phyloP scores from a whole-genome alignment of 495 filamentous ascomycete species.

The Talaromyces borbonicus region DNA sequence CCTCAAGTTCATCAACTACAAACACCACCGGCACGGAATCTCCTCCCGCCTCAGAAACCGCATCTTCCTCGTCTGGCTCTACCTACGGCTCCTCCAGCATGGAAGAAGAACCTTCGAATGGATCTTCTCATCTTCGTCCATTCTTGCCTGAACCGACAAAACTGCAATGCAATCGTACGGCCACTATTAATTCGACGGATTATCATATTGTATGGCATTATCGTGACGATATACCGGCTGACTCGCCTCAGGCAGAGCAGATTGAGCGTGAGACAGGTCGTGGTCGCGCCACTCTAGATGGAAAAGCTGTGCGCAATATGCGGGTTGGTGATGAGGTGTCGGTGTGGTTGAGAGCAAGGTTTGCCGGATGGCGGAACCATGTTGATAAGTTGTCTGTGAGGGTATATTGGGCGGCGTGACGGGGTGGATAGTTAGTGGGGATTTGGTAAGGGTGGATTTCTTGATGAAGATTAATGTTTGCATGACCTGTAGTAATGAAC shows the following conservation, averaged over 20 bases:
- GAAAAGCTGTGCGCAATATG: conserved; percentile 45
- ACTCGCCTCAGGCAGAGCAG: conserved; percentile 33
- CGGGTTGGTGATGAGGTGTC: conserved; percentile 55
- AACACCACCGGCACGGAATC: no score
- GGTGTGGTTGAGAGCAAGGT: conserved; percentile 55
- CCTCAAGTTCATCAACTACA: background rate
- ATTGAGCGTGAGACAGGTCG: conserved; percentile 33
- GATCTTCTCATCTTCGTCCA: conserved; percentile 23
- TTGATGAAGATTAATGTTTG: no score
- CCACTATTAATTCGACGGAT: conserved; percentile 19
- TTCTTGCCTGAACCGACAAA: conserved; percentile 30
- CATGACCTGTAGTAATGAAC: no score
- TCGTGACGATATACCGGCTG: conserved; percentile 34
- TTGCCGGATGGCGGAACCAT: conserved; percentile 50
- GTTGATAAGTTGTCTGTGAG: conserved; percentile 46
- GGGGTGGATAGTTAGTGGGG: background rate
- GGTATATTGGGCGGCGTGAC: conserved; percentile 54
- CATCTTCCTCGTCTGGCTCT: background rate
- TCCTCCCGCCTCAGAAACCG: background rate
- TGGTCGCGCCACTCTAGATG: conserved; percentile 44
- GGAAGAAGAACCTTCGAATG: conserved; percentile 14
- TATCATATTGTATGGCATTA: conserved; percentile 49
- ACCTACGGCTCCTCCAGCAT: background rate
- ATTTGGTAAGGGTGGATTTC: no score
- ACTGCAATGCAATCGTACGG: conserved; percentile 46